Conservation (phyloP, 2,329 filamentous ascomycete species). For the Phaeosphaeria sp. region DNA sequence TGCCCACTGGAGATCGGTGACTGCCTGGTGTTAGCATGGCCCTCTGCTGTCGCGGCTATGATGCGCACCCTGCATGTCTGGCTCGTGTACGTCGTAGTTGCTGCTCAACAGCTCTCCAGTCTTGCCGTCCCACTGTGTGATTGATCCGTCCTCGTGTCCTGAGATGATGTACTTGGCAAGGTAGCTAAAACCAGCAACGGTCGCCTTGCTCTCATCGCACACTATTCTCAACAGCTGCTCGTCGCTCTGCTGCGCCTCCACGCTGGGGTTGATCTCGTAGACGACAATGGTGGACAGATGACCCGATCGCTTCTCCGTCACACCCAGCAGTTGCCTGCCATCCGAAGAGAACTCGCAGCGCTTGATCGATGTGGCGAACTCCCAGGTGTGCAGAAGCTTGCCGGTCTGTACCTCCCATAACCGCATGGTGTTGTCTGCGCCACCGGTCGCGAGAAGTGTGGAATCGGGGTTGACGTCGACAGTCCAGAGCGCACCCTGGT, state of each 20-base stretch:
- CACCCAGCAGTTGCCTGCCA: constrained; percentile 85
- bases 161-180: constrained; percentile 95
- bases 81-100: constrained; percentile 83
- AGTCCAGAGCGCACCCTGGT: constrained; percentile 98
- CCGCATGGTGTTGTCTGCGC: constrained; percentile 97
- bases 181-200: constrained; percentile 96
- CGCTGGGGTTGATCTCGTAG: constrained; percentile 84
- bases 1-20: constrained; percentile 96
- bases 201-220: constrained; percentile 91
- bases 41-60: not conserved
- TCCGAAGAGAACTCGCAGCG: constrained; percentile 97
- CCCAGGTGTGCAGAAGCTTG: constrained; percentile 94
- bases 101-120: constrained; percentile 81
- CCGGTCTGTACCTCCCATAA: constrained; percentile 96
- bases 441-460: constrained; percentile 90
- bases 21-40: constrained; percentile 71
- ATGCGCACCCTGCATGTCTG: constrained; percentile 74
- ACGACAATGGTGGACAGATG: constrained; percentile 94
- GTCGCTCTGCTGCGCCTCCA: constrained; percentile 80
- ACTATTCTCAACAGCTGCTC: constrained; percentile 87
- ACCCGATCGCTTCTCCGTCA: constrained; percentile 98
- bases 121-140: constrained; percentile 92
- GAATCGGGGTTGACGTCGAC: constrained; percentile 94
- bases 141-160: constrained; percentile 93
- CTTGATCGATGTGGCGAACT: constrained; percentile 96